Percentiles rank a stretch among this genome's conserved stretches.
Evolutionary conservation across 129 eudicot species (phyloP).

Genomic region (Helianthus tuberosus): DNA sequence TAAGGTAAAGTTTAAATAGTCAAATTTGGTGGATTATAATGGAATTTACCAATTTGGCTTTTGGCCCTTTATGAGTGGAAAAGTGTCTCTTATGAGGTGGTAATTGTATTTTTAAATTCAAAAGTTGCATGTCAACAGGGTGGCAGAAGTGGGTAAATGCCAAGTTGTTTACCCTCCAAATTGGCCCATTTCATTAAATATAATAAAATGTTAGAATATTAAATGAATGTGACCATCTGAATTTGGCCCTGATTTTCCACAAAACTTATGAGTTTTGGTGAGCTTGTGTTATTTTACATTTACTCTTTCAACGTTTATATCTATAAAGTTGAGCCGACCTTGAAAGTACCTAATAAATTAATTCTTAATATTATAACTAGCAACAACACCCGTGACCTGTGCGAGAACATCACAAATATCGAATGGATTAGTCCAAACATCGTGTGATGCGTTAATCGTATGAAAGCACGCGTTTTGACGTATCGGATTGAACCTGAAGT

Average conservation of each 20-base stretch:
- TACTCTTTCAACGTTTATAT: too few relatives aligned
- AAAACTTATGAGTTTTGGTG: too few relatives aligned
- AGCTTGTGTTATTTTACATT: too few relatives aligned
- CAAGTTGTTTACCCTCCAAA: neutral
- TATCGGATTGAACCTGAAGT: too few relatives aligned
- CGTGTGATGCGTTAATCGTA: too few relatives aligned
- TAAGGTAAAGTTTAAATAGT: neutral
- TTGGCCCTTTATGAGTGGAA: conserved; percentile 32
- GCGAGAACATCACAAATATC: too few relatives aligned
- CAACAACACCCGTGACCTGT: too few relatives aligned
- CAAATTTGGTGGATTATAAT: neutral
- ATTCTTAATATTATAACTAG: too few relatives aligned
- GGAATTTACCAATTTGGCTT: conserved; percentile 23
- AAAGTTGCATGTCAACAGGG: conserved; percentile 27
- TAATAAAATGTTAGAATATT: neutral
- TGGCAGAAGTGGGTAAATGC: conserved; percentile 5
- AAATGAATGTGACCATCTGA: conserved; percentile 11
- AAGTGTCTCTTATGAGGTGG: conserved; percentile 15
- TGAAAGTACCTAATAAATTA: too few relatives aligned
- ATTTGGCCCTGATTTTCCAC: neutral
- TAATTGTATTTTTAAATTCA: conserved; percentile 9
- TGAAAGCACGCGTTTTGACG: too few relatives aligned
- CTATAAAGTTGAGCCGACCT: too few relatives aligned
- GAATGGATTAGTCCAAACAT: too few relatives aligned
- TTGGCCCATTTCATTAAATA: neutral